Base-by-base conservation (phyloP, 768 basidiomycete genomes). In the Russula griseocarnosa region DNA sequence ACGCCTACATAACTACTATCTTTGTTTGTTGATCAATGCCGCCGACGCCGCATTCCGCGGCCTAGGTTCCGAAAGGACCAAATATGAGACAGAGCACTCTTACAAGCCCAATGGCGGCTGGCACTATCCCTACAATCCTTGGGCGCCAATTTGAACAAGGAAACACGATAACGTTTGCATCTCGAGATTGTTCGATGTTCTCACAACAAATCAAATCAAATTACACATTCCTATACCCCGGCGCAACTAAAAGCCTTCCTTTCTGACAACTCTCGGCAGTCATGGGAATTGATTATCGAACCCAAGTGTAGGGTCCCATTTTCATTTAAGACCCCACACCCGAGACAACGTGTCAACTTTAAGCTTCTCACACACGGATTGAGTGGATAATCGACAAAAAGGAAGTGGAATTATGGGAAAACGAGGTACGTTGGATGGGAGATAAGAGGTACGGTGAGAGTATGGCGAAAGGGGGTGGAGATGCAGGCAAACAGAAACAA, bases 321-420 rank as follows among this genome's bases (percentile, higher is more conserved):
- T 65, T 62, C 40, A 60, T 36, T 49, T 52, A 13, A n/a, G 49
- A 63, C n/a, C 40, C 42, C 32, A 42, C 18, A 50, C 34, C 24
- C 24, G 34, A 51, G 51, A 46, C 42, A 63, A 62, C 60, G 40
- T 63, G 64, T 42, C 49, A 56, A 62, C 51, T 58, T 57, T 18
- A 63, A 16, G 38, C 66, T 59, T 66, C 62, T 65, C 66, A 28
- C 53, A 46, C 40, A 22, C 51, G 28, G 32, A 49, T 50, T 49
- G 42, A 36, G 36, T 46, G 54, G 38, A 65, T 49, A 60, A 56
- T 22, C 57, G 63, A 59, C 55, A 52, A 60, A 46, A 66, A 44
- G n/a, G 49, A 64, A 55, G 58, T 66, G 62, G 34, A 60, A 66
- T 65, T 66, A 64, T 7, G 62, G 62, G 55, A 36, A 42, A 42